Conservation (phyloP, 345 rosid genomes). For the Ceriops zippeliana region DNA sequence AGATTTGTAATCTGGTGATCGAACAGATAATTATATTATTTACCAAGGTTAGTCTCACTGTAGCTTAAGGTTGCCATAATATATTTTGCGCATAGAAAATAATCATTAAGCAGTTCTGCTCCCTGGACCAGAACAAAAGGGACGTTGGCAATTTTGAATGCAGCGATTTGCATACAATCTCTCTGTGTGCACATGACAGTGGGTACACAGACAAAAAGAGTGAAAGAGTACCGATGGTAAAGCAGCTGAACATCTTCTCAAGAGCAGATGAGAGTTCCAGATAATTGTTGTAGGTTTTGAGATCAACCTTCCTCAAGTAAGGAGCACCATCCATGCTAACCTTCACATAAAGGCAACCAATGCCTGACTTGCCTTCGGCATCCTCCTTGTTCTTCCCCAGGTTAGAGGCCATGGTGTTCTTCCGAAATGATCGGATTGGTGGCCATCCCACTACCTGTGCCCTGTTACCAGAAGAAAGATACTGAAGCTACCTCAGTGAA, state of each 20-base stretch:
- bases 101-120: background rate
- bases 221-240: slow-evolving; percentile 43
- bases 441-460: slow-evolving; percentile 43
- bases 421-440: slow-evolving; percentile 32
- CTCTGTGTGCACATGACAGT: background rate
- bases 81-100: too few relatives aligned
- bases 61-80: too few relatives aligned
- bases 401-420: slow-evolving; percentile 33
- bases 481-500: too few relatives aligned
- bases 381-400: slow-evolving; percentile 42
- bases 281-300: slow-evolving; percentile 26
- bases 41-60: too few relatives aligned
- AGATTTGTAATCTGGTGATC: too few relatives aligned
- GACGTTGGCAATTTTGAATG: background rate
- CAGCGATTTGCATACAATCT: background rate
- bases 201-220: background rate
- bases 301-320: slow-evolving; percentile 31
- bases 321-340: slow-evolving; percentile 38
- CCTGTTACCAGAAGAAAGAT: slow-evolving; percentile 25
- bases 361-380: slow-evolving; percentile 29
- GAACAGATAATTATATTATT: too few relatives aligned
- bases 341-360: slow-evolving; percentile 26
- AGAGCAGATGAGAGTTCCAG: slow-evolving; percentile 32
- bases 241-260: slow-evolving; percentile 45
- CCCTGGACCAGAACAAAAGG: background rate